Conservation (phyloP, 306 rosid species). For the Pachyrhizus erosus region DNA sequence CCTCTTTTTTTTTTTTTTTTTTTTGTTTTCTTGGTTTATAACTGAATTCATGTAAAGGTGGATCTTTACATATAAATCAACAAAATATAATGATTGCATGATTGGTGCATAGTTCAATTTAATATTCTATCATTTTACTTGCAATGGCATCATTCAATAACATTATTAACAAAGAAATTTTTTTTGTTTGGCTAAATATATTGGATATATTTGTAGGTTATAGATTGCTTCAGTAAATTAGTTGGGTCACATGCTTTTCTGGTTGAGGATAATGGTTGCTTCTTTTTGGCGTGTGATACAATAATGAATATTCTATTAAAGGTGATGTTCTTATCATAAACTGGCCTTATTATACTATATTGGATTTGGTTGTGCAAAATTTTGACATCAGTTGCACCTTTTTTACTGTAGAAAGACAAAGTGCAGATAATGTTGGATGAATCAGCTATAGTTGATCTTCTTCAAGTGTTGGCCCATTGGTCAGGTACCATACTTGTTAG, state of each 20-base stretch:
- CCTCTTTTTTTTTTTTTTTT: not conserved
- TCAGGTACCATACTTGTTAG: slow-evolving; percentile 60
- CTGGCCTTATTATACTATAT: slow-evolving; percentile 19
- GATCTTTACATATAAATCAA: not conserved
- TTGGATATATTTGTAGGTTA: slow-evolving; percentile 66
- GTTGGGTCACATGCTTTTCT: slow-evolving; percentile 46
- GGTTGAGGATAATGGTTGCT: slow-evolving; percentile 63
- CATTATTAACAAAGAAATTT: not conserved
- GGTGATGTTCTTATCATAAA: slow-evolving; percentile 56
- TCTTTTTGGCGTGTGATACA: slow-evolving; percentile 90
- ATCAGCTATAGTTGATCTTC: slow-evolving; percentile 58
- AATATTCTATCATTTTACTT: slow-evolving; percentile 5
- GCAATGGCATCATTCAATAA: not conserved
- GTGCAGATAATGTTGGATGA: slow-evolving; percentile 53
- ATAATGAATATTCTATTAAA: slow-evolving; percentile 78
- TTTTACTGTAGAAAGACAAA: slow-evolving; percentile 64
- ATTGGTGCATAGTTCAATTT: not conserved
- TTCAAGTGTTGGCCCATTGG: slow-evolving; percentile 80
- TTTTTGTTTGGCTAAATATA: slow-evolving; percentile 32
- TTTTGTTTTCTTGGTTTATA: not conserved
- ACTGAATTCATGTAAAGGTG: slow-evolving; percentile 23
- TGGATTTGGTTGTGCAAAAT: slow-evolving; percentile 36
- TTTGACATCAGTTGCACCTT: slow-evolving; percentile 34
- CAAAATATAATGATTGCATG: slow-evolving; percentile 13
- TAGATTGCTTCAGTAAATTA: slow-evolving; percentile 74